Conservation (phyloP, 2,329 filamentous ascomycete species). For the Penicillium crustosum region DNA sequence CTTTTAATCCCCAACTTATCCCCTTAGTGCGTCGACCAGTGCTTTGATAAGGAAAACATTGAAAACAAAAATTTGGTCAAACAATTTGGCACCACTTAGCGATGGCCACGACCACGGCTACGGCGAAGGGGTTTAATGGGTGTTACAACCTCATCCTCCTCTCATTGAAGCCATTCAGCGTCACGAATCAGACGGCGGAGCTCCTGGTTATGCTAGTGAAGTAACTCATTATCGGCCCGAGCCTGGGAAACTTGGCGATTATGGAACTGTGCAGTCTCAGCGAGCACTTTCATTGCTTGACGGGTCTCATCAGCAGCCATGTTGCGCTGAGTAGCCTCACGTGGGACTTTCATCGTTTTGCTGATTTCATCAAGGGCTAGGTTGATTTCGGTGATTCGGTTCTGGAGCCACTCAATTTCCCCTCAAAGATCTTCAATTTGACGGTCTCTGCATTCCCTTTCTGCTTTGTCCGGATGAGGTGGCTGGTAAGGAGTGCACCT, state of each 20-base stretch:
- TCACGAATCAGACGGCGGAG: background rate
- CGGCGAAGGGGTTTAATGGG: fast-evolving
- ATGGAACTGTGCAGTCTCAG: background rate
- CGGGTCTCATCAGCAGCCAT: background rate
- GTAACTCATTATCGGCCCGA: background rate
- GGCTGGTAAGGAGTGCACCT: background rate
- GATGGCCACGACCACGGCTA: background rate
- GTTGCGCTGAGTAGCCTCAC: background rate
- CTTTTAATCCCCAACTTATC: background rate
- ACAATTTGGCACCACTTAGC: background rate
- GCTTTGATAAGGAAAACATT: background rate
- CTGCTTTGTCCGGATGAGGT: background rate
- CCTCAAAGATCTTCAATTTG: no score
- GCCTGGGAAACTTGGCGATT: background rate
- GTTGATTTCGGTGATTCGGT: background rate
- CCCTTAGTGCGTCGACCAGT: background rate
- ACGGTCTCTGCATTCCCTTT: background rate
- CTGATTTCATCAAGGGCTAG: background rate
- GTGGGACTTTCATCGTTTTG: background rate
- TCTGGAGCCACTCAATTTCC: background rate
- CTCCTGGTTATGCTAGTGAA: background rate
- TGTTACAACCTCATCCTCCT: background rate
- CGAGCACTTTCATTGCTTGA: background rate
- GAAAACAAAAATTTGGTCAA: background rate
- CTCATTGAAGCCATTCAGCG: background rate